These are phyloP conservation scores for Lentinula detonsa DNA, from an alignment of 768 basidiomycete genomes.

Conservation along the genomic window DNA sequence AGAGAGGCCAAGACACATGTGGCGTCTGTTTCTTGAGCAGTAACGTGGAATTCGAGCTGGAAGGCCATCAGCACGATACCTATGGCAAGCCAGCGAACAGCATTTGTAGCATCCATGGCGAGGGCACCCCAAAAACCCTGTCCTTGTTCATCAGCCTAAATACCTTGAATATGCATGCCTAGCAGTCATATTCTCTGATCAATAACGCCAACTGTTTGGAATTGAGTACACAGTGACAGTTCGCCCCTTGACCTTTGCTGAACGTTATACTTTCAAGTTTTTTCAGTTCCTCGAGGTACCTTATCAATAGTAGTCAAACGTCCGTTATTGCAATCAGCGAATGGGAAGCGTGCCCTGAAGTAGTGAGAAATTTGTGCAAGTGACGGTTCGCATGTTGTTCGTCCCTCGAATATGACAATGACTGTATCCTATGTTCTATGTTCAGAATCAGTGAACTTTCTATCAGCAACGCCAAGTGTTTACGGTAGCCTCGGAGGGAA, in stretches of 20 bases:
- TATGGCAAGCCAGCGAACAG: not conserved
- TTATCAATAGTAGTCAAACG: not conserved
- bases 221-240: not conserved
- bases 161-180: not conserved
- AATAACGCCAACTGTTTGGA: not conserved
- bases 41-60: not conserved
- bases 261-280: not conserved
- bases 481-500: not conserved
- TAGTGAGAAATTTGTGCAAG: not conserved
- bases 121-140: not conserved
- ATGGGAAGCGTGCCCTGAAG: not conserved
- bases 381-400: not conserved
- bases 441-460: not conserved
- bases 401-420: not conserved
- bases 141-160: conserved; percentile 1
- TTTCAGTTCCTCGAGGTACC: not conserved
- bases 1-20: conserved; percentile 15
- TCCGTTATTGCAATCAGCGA: not conserved
- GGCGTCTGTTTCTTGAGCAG: conserved; percentile 18
- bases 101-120: not conserved
- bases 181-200: not conserved
- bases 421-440: not conserved
- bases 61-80: not conserved
- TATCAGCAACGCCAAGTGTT: not conserved
- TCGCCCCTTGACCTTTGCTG: conserved; percentile 1